Conservation (phyloP, 1,284 basidiomycete genomes). For the Trichosporon faecale region DNA sequence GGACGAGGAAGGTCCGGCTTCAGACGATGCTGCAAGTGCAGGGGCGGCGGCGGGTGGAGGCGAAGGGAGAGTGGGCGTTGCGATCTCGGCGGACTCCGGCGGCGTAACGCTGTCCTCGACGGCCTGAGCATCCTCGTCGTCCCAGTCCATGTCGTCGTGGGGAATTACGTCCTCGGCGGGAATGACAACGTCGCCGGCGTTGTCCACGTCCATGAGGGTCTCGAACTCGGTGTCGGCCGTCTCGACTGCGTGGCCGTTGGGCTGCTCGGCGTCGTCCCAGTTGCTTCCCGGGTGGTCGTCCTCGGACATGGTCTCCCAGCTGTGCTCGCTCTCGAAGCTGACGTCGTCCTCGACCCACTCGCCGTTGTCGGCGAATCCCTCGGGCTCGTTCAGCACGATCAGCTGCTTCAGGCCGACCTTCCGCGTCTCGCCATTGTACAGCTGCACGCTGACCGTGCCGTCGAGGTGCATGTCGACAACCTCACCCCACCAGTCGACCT, state of each 20-base stretch:
- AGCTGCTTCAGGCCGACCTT: slow-evolving; percentile 31
- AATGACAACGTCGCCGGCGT: slow-evolving; percentile 10
- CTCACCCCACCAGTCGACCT: slow-evolving; percentile 54
- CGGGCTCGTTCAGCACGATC: slow-evolving; percentile 33
- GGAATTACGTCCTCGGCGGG: slow-evolving; percentile 15
- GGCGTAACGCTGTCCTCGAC: slow-evolving; percentile 15
- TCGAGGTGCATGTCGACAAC: slow-evolving; percentile 51
- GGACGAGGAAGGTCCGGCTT: not conserved
- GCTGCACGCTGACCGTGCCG: slow-evolving; percentile 45
- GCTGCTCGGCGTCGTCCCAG: slow-evolving; percentile 1
- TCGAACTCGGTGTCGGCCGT: slow-evolving; percentile 8
- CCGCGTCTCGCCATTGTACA: slow-evolving; percentile 38
- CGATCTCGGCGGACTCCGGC: not conserved
- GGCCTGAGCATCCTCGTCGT: slow-evolving; percentile 29
- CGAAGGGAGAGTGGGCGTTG: not conserved
- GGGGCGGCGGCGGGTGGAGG: not conserved
- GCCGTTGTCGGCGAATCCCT: slow-evolving; percentile 31
- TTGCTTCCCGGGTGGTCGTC: slow-evolving; percentile 9
- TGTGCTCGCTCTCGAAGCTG: slow-evolving; percentile 27
- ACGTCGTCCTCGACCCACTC: slow-evolving; percentile 27
- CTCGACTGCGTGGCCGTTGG: not conserved
- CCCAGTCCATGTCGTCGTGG: slow-evolving; percentile 22
- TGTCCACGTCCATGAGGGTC: slow-evolving; percentile 10
- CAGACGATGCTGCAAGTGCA: not conserved
- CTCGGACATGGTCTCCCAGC: slow-evolving; percentile 35